These are phyloP conservation scores for Rubus idaeus DNA, from an alignment of 306 rosid genomes.

Conservation along the genomic window DNA sequence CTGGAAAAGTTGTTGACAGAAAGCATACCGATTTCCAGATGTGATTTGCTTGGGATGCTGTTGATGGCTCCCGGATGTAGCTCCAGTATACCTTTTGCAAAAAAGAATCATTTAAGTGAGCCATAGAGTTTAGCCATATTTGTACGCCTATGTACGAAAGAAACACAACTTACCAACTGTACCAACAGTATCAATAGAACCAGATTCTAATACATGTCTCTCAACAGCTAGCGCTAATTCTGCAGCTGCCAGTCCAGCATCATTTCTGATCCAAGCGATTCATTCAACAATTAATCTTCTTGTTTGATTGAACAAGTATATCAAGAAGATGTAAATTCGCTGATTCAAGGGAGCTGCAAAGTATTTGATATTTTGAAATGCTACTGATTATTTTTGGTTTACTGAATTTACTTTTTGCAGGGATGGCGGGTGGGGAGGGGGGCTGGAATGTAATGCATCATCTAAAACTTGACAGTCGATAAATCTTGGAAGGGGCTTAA, in stretches of 20 bases:
- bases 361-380: neutral
- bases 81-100: conserved; percentile 68
- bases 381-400: neutral
- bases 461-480: neutral
- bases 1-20: neutral
- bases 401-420: neutral
- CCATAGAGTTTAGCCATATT: neutral
- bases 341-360: neutral
- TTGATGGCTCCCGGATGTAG: conserved; percentile 97
- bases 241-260: conserved; percentile 96
- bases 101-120: conserved; percentile 13
- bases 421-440: neutral
- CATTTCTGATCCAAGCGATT: conserved; percentile 59
- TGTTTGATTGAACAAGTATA: conserved; percentile 1
- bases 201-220: conserved; percentile 81
- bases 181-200: conserved; percentile 91
- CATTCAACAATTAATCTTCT: conserved; percentile 14
- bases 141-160: neutral
- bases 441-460: neutral
- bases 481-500: neutral
- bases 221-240: conserved; percentile 90
- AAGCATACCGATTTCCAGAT: conserved; percentile 78
- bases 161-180: conserved; percentile 68
- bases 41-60: conserved; percentile 93
- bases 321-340: neutral